Percentiles rank a stretch among this genome's conserved stretches.
Evolutionary conservation across 2,329 filamentous ascomycete species (phyloP).

Genomic region (Myotisia sp.): DNA sequence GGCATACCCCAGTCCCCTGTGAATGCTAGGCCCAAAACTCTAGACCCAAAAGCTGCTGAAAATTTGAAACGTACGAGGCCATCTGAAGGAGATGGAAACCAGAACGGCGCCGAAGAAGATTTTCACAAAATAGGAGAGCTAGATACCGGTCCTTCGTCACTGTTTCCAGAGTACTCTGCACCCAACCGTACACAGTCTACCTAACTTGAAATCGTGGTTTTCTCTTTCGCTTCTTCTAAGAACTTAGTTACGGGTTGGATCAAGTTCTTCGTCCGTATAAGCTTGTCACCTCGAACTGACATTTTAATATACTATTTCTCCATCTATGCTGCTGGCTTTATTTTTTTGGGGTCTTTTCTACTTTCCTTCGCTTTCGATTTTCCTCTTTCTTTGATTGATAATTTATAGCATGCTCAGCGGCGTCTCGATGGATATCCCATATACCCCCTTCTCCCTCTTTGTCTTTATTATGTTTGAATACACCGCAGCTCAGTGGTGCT

Average conservation of each 20-base stretch:
- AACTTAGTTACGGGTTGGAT: too few species aligned
- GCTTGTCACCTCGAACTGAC: too few species aligned
- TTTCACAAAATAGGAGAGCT: conserved; percentile 15
- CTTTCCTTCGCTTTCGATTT: not conserved
- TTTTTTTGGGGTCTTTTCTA: too few species aligned
- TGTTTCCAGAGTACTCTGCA: conserved; percentile 20
- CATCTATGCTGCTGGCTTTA: too few species aligned
- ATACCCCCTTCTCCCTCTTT: not conserved
- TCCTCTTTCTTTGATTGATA: not conserved
- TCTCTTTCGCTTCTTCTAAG: too few species aligned
- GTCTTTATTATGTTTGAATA: not conserved
- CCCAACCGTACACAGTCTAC: not conserved
- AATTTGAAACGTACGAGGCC: too few species aligned
- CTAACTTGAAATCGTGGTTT: too few species aligned
- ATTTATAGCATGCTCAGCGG: conserved; percentile 2
- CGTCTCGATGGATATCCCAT: not conserved
- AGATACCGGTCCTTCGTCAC: conserved; percentile 15
- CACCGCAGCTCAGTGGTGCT: too few species aligned
- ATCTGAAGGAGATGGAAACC: too few species aligned
- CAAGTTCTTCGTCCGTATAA: too few species aligned
- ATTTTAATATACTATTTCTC: too few species aligned
- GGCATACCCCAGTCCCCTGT: conserved; percentile 55
- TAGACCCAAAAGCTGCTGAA: too few species aligned
- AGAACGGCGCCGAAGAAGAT: conserved; percentile 2
- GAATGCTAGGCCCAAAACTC: conserved; percentile 33